Evolutionary conservation across 2,329 filamentous ascomycete species (phyloP), one percentile per base, ranked within the genome.

Genomic region (Penicillium hesseltinei): DNA sequence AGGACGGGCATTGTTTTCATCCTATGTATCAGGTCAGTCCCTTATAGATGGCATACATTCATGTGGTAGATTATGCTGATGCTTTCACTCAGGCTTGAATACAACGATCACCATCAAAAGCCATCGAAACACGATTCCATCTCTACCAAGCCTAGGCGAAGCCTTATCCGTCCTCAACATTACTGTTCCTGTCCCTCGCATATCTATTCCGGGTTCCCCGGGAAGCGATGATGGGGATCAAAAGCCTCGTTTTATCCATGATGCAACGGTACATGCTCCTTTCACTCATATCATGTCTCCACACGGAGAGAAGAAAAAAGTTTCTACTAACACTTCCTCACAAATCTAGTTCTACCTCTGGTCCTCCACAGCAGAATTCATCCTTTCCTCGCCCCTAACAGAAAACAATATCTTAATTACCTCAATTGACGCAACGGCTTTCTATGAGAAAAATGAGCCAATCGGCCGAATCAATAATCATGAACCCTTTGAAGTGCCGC

Each of bases 361-460:
- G 61, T 89, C 90, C 17, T 96, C 91, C 0, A 92, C 91, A 0
- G 93, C 93, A 4, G 86, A 88, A 0, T 97, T 99, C 73, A 87
- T 84, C 0, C 81, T 97, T 23, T 82, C 87, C 39, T 97, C 92
- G 0, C 94, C 94, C 0, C 79, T 97, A 9, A 76, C 80, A 40
- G 79, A 86, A 57, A 89, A 89, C 51, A 91, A 86, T 0, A 75
- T 97, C 19, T 89, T 86, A 66, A 83, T 99, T 61, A 90, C 91
- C 38, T 82, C 81, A 50, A 83, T 97, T 66, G 88, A 96, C 68
- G 93, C 93, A 7, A 91, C 88, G 1, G 92, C 94, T 0, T 88
- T 86, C 60, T 95, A 96, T 73, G 91, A 96, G 62, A 84, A 89
- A 59, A 89, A 87, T 9, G 86, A 93, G 51, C 83, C 86, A 2